Conservation (phyloP, 2,329 filamentous ascomycete genomes). For the Paramyrothecium roridum region DNA sequence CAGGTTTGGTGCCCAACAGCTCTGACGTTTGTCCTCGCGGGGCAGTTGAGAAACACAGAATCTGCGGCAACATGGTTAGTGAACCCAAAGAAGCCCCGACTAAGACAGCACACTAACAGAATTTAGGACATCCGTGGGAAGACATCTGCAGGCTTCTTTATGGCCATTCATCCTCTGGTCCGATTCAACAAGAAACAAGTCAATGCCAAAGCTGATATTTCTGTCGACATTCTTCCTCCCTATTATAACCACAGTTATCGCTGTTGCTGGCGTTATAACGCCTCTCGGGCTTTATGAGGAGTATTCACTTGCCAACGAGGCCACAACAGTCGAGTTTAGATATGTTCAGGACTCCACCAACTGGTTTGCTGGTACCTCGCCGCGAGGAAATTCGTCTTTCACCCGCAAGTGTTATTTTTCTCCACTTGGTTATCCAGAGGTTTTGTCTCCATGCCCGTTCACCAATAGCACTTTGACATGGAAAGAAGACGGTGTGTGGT, state of each 20-base stretch:
- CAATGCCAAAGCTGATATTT: constrained; percentile 21
- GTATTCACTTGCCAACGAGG: neutral
- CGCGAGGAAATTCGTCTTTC: constrained; percentile 17
- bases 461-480: constrained; percentile 10
- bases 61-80: constrained; percentile 32
- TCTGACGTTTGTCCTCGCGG: constrained; percentile 30
- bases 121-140: constrained; percentile 14
- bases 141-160: constrained; percentile 31
- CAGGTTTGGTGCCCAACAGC: constrained; percentile 31
- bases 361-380: constrained; percentile 34
- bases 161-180: constrained; percentile 38
- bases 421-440: too few species aligned
- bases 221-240: constrained; percentile 14
- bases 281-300: constrained; percentile 42
- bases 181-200: constrained; percentile 27
- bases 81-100: too few species aligned
- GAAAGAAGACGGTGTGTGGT: constrained; percentile 16
- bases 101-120: too few species aligned
- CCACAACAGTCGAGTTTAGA: constrained; percentile 20
- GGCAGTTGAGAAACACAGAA: constrained; percentile 29
- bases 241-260: constrained; percentile 25
- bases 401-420: constrained; percentile 19
- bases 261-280: constrained; percentile 40
- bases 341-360: constrained; percentile 33
- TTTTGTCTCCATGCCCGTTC: constrained; percentile 20